Evolutionary conservation across 495 filamentous ascomycete species (phyloP), one percentile per base, ranked within the genome.

Genomic region (Cetradonia linearis): DNA sequence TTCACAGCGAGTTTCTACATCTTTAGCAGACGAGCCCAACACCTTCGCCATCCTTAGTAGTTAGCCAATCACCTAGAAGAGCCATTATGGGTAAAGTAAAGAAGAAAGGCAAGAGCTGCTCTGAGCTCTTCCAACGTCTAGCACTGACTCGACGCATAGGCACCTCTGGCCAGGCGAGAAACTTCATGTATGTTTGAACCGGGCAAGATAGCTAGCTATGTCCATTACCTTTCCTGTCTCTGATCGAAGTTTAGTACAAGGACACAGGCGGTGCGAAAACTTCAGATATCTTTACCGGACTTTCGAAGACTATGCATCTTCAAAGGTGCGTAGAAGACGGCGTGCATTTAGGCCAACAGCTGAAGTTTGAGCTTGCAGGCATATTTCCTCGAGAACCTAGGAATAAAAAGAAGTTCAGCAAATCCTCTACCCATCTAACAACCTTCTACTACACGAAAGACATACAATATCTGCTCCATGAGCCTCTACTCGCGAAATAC

Each of bases 371-470:
- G 34, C 25, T 31, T 40, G 16, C 58, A 86, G 83, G 93, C 66
- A 97, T 98, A 63, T 97, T 96, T 73, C 93, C 93, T 61, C 85
- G 93, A 70, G 94, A 98, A 76, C 93, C 93, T 40, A 81, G 93
- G 58, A 95, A 84, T 72, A 95, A 90, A 81, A 96, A 93, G 77
- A 96, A 95, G 80, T 93, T 85, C 47, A 88, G 88, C 67, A 96
- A 95, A 73, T 87, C 87, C 56, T 82, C 88, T 48, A 96, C 88
- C 2, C 82, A 86, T 42, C 87, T 85, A 48, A 97, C 93, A 18
- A 97, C 94, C 60, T 98, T 96, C 77, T 98, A 98, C 81, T 98
- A 98, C 77, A 88, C 91, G 67, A 95, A 93, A 77, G 93, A 98
- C 70, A 95, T 98, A 68, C 91, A 96, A 73, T 98, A 95, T 66